A percentile compares a stretch with the other conserved stretches of the same genome.
Evolutionary conservation across 225 moss, liverwort and hornwort species (phyloP).

Genomic region (Polytrichum commune): DNA sequence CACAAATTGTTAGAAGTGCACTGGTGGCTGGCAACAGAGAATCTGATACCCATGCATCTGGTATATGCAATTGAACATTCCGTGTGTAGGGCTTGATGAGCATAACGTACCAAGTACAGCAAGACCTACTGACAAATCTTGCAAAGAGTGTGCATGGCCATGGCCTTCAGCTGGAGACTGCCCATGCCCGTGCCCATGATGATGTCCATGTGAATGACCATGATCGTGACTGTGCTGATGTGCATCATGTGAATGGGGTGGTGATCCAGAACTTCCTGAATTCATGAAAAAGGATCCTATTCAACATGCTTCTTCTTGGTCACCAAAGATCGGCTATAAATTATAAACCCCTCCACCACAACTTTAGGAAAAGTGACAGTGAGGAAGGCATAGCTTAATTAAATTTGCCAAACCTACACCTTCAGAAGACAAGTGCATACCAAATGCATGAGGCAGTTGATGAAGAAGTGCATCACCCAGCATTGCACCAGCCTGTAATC

Average conservation of each 20-base stretch:
- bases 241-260: constrained; percentile 47
- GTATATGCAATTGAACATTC: not conserved
- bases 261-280: constrained; percentile 49
- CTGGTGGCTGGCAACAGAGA: not conserved
- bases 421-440: constrained; percentile 19
- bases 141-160: constrained; percentile 72
- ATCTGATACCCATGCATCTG: not conserved
- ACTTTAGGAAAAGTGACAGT: too few relatives aligned
- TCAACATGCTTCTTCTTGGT: too few relatives aligned
- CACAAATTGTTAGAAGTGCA: not conserved
- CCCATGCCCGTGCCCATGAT: constrained; percentile 37
- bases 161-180: constrained; percentile 39
- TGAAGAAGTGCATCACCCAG: constrained; percentile 92
- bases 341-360: too few relatives aligned
- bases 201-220: constrained; percentile 38
- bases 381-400: too few relatives aligned
- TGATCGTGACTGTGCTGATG: constrained; percentile 19
- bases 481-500: constrained; percentile 78
- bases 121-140: constrained; percentile 79
- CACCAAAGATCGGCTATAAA: too few relatives aligned
- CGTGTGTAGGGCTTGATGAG: not conserved
- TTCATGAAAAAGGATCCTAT: constrained; percentile 2
- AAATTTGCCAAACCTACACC: too few relatives aligned
- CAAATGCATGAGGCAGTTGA: constrained; percentile 95
- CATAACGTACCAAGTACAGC: constrained; percentile 61